A percentile compares a stretch with the other conserved stretches of the same genome.
phyloP scores from a whole-genome alignment of 805 yeast genomes.

The Candida maris region DNA sequence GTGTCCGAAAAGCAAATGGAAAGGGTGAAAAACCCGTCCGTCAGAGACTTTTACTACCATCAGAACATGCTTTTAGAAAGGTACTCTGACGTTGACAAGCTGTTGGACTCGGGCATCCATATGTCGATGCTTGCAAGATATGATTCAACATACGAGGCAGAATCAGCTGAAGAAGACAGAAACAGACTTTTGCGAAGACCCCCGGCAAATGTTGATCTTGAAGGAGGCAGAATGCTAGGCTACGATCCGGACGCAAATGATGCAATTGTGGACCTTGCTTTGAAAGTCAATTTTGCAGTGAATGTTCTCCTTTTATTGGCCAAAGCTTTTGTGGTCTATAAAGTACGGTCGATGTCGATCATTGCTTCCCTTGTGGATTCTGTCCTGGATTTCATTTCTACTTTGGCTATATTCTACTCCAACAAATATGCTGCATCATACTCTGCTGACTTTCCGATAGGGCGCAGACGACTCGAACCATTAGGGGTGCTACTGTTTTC shows the following conservation, averaged over 20 bases:
- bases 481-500: slow-evolving; percentile 74
- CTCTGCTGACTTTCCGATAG: slow-evolving; percentile 55
- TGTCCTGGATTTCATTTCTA: slow-evolving; percentile 66
- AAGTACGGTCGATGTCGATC: slow-evolving; percentile 70
- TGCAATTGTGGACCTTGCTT: slow-evolving; percentile 52
- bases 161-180: slow-evolving; percentile 7
- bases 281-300: slow-evolving; percentile 57
- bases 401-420: slow-evolving; percentile 64
- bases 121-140: slow-evolving; percentile 61
- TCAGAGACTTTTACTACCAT: slow-evolving; percentile 45
- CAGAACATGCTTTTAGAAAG: slow-evolving; percentile 61
- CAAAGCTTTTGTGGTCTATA: slow-evolving; percentile 54
- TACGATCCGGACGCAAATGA: slow-evolving; percentile 40
- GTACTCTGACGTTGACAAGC: slow-evolving; percentile 56
- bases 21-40: slow-evolving; percentile 22
- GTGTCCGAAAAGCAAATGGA: slow-evolving; percentile 24
- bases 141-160: slow-evolving; percentile 34
- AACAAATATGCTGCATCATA: slow-evolving; percentile 44
- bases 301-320: slow-evolving; percentile 59
- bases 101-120: slow-evolving; percentile 70
- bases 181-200: slow-evolving; percentile 27
- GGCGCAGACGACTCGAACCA: slow-evolving; percentile 71
- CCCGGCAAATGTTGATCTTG: slow-evolving; percentile 60
- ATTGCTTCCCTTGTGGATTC: slow-evolving; percentile 80
- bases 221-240: slow-evolving; percentile 54